Evolutionary conservation across 306 rosid species (phyloP).

Genomic region (Vigna angularis): DNA sequence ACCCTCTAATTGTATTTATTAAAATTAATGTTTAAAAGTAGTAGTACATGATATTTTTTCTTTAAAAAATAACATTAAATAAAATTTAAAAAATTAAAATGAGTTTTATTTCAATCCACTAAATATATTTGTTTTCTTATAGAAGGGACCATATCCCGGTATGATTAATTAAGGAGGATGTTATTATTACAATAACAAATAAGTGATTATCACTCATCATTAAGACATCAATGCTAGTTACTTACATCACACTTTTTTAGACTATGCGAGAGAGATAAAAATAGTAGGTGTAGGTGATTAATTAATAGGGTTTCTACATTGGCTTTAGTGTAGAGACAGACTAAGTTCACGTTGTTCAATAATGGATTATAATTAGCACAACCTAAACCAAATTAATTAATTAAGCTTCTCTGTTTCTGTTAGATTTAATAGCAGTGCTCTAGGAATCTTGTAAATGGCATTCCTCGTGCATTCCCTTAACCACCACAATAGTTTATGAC

Average conservation of each 20-base stretch:
- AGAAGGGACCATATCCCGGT: slow-evolving; percentile 1
- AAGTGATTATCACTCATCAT: slow-evolving; percentile 46
- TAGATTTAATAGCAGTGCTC: slow-evolving; percentile 46
- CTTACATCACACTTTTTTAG: slow-evolving; percentile 4
- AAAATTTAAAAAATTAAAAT: no score
- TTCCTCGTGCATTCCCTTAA: slow-evolving; percentile 61
- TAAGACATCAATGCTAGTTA: slow-evolving; percentile 28
- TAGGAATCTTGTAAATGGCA: slow-evolving; percentile 56
- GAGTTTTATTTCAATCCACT: no score
- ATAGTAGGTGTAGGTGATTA: slow-evolving; percentile 20
- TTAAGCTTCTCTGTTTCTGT: slow-evolving; percentile 11
- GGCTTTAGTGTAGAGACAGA: slow-evolving; percentile 77
- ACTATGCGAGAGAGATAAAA: slow-evolving; percentile 11
- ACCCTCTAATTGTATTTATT: no score
- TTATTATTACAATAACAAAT: slow-evolving; percentile 30
- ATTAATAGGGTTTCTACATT: slow-evolving; percentile 57
- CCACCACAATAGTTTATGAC: slow-evolving; percentile 49
- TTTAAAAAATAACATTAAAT: no score
- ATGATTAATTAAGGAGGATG: slow-evolving; percentile 24
- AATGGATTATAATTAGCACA: slow-evolving; percentile 43
- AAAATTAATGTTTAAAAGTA: no score
- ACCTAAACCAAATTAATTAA: slow-evolving; percentile 38
- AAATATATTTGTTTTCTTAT: no score
- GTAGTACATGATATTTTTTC: no score
- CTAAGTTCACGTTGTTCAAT: slow-evolving; percentile 73